Base-by-base conservation (phyloP, 2,329 filamentous ascomycete species). In the Colletotrichum cereale region DNA sequence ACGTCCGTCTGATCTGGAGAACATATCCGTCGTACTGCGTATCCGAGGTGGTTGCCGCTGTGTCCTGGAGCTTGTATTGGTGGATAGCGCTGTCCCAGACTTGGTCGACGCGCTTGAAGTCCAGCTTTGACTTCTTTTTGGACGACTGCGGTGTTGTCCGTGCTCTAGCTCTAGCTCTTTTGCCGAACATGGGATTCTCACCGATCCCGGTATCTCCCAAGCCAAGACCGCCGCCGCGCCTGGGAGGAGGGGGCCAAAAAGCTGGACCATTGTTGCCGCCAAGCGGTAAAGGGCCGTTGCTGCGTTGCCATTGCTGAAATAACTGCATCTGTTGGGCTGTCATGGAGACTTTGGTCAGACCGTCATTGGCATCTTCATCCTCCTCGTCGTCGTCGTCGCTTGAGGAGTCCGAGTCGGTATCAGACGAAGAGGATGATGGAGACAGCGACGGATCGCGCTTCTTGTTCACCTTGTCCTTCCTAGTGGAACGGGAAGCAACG, bases 1-100 rank as follows among this genome's bases (percentile, higher is more conserved):
- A 97, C 18, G 89, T 92, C 66, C 95, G 88, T 21, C 93, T 90
- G 21, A 97, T 92, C 31, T 94, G 93, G 79, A 97, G 97, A 38
- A 94, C 87, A 79, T 92, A 96, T 72, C 93, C 90, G 72, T 95
- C 91, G 79, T 94, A 95, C 75, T 93, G 81, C 0, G 82, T 78
- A n/a, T 85, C 84, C 4, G 78, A 76, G 0, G 78, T 76, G 34
- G 82, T 77, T 62, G 88, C 84, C 18, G 86, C 82, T 8, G 86
- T 89, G 55, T 88, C 84, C 65, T 89, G 87, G 2, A 90, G 82
- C 74, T 86, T 88, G 80, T 82, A 88, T 71, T 85, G 83, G 75
- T 88, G 85, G 11, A 84, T 82, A 10, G 76, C 78, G 34, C 78
- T 84, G 72, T 89, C 86, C 87, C 87, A 89, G 0, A 89, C 82